Evolutionary conservation across 768 basidiomycete species (phyloP).

Genomic region (Suillus variegatus): DNA sequence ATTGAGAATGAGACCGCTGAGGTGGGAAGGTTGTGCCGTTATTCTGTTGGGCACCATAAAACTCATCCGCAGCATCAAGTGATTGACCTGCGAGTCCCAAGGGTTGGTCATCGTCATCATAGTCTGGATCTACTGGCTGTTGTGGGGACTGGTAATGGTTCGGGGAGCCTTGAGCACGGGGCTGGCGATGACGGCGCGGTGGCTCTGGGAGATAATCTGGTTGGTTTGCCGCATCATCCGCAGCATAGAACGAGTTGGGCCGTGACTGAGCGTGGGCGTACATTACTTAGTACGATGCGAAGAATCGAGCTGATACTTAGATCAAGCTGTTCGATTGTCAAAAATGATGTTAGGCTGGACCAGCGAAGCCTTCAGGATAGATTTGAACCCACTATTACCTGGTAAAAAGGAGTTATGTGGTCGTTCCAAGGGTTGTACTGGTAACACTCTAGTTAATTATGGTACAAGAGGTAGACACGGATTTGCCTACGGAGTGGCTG

Average conservation of each 20-base stretch:
- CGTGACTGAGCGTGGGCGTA: conserved; percentile 35
- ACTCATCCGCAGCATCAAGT: conserved; percentile 45
- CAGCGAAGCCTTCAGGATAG: background rate
- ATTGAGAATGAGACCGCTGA: conserved; percentile 65
- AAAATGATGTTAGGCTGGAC: background rate
- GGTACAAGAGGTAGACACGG: background rate
- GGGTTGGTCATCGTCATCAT: conserved; percentile 44
- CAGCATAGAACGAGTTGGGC: conserved; percentile 37
- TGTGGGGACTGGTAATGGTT: conserved; percentile 17
- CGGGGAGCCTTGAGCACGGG: conserved; percentile 22
- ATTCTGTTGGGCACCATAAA: conserved; percentile 26
- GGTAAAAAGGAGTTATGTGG: background rate
- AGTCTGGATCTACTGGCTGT: conserved; percentile 32
- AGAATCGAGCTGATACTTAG: background rate
- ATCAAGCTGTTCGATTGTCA: conserved; percentile 1
- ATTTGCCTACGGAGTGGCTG: background rate
- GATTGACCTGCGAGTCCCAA: conserved; percentile 28
- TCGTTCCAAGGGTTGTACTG: background rate
- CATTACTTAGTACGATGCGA: conserved; percentile 20
- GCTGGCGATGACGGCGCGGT: conserved; percentile 19
- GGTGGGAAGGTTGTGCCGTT: conserved; percentile 29
- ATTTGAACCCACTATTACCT: background rate
- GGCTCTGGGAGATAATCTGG: conserved; percentile 15
- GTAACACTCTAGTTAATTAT: conserved; percentile 1
- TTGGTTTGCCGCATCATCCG: conserved; percentile 16